These are phyloP conservation scores for Sclerotinia subarctica DNA, from an alignment of 2,329 filamentous ascomycete species.

Conservation along the genomic window DNA sequence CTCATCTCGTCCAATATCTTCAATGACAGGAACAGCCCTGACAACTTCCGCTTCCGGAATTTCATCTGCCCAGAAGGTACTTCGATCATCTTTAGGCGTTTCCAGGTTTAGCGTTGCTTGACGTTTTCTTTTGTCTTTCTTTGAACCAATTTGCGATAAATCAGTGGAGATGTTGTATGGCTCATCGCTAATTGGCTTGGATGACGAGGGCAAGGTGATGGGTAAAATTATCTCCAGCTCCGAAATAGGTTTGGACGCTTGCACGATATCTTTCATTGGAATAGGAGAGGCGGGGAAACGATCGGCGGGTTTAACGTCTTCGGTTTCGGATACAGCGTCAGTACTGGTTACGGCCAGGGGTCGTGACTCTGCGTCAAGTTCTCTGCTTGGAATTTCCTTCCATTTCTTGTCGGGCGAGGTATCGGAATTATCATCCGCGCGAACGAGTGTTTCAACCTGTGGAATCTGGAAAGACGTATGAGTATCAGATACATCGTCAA, in stretches of 20 bases:
- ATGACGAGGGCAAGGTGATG: neutral
- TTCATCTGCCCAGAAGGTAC: constrained; percentile 36
- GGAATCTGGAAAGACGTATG: constrained; percentile 22
- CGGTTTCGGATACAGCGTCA: neutral
- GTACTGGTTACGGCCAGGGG: constrained; percentile 13
- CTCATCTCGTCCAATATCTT: constrained; percentile 35
- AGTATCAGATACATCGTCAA: constrained; percentile 22
- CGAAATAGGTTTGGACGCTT: neutral
- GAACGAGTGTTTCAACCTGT: constrained; percentile 17
- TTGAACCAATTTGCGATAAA: constrained; percentile 29
- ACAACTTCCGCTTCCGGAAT: constrained; percentile 35
- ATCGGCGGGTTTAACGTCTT: constrained; percentile 12
- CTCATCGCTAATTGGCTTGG: constrained; percentile 3
- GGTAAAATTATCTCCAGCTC: neutral
- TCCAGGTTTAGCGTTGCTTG: constrained; percentile 29
- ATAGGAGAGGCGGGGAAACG: neutral
- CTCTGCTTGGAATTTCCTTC: constrained; percentile 25
- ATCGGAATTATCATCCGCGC: constrained; percentile 9
- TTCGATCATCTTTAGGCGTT: constrained; percentile 21
- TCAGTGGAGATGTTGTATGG: constrained; percentile 9
- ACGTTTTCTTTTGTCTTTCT: constrained; percentile 38
- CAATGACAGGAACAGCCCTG: constrained; percentile 33
- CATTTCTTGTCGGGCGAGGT: constrained; percentile 32
- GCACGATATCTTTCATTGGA: constrained; percentile 2
- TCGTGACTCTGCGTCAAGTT: constrained; percentile 17